Percentiles rank a stretch among this genome's conserved stretches.
Evolutionary conservation across 2,329 filamentous ascomycete genomes (phyloP).

Genomic region (Alternaria novae-zelandiae): DNA sequence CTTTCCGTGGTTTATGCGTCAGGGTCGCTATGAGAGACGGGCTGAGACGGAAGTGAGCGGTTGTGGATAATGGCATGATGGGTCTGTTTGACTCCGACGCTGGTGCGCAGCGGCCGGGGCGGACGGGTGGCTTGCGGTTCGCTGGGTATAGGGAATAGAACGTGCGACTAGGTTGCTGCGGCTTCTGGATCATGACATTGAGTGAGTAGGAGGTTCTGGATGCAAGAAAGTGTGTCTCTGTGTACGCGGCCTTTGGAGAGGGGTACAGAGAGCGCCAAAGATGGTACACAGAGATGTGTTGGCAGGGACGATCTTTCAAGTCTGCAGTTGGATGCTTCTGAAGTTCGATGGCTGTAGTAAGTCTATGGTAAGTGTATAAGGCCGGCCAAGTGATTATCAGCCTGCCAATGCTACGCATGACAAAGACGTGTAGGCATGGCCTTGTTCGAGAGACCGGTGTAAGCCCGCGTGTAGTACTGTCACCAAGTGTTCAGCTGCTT

Average conservation of each 20-base stretch:
- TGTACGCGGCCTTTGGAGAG: not conserved
- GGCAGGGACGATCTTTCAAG: not conserved
- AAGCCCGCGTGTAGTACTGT: constrained; percentile 3
- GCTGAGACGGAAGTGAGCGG: not conserved
- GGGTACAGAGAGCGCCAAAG: not conserved
- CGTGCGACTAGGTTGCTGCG: not conserved
- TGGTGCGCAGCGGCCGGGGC: not conserved
- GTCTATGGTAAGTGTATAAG: not conserved
- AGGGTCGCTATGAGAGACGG: not conserved
- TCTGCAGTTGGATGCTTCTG: not conserved
- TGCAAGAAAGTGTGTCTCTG: not conserved
- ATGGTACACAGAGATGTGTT: not conserved
- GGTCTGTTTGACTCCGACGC: not conserved
- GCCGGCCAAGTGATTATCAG: constrained; percentile 9
- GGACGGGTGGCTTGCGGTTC: not conserved
- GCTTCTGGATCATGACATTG: not conserved
- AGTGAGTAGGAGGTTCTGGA: not conserved
- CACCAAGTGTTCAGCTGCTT: not conserved
- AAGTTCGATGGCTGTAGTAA: not conserved
- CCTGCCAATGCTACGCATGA: constrained; percentile 2
- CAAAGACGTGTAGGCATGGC: not conserved
- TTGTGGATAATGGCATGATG: not conserved
- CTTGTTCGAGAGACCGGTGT: not conserved
- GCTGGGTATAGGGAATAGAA: not conserved
- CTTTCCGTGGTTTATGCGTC: not conserved